A percentile compares a stretch with the other conserved stretches of the same genome.
phyloP scores from a whole-genome alignment of 371 early-diverging fungal genomes.

The Paraphysoderma sedebokerense region DNA sequence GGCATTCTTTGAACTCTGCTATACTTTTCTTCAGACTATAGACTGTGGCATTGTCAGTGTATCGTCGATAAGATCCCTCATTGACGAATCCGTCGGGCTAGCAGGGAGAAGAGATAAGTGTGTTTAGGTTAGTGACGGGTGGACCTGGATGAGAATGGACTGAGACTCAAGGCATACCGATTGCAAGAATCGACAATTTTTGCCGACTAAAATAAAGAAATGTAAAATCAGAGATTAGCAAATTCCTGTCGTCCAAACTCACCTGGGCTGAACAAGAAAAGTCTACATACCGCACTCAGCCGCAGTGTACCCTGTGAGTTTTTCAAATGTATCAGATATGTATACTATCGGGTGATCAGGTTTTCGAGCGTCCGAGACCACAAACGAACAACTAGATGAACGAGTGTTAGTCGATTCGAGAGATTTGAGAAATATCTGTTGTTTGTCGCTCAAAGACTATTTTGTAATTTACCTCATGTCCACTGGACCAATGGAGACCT shows the following conservation, averaged over 20 bases:
- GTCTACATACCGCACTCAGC: too few relatives aligned
- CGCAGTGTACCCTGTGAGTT: conserved; percentile 33
- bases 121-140: neutral
- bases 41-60: conserved; percentile 33
- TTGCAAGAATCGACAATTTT: conserved; percentile 47
- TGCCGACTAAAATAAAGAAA: too few relatives aligned
- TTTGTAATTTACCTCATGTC: conserved; percentile 37
- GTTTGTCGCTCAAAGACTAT: neutral
- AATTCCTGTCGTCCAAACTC: too few relatives aligned
- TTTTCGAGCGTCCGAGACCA: conserved; percentile 16
- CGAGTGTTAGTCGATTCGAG: too few relatives aligned
- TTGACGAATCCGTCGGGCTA: conserved; percentile 22
- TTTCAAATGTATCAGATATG: conserved; percentile 32
- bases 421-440: neutral
- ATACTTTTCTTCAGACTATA: conserved; percentile 27
- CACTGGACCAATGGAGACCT: conserved; percentile 41
- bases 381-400: conserved; percentile 1
- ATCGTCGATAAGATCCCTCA: conserved; percentile 22
- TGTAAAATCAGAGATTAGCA: too few relatives aligned
- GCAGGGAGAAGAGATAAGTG: neutral
- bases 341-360: conserved; percentile 33
- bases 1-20: conserved; percentile 30
- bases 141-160: neutral
- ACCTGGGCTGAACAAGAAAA: too few relatives aligned
- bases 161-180: conserved; percentile 6